Evolutionary conservation across 2,329 filamentous ascomycete genomes (phyloP).

Genomic region (Rhynchosporium secalis): DNA sequence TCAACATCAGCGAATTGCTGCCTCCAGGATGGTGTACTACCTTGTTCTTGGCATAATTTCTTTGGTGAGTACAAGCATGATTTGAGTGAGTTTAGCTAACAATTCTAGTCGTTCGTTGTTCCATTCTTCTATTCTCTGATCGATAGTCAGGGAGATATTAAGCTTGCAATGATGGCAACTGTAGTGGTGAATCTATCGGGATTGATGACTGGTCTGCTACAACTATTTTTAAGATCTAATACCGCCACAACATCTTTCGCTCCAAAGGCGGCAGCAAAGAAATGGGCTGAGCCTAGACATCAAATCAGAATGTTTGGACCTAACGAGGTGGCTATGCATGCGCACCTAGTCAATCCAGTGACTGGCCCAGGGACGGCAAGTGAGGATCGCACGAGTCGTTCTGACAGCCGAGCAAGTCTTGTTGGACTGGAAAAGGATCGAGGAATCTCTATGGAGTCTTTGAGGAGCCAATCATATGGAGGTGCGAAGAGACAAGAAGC

Average conservation of each 20-base stretch:
- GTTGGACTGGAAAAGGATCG: constrained; percentile 32
- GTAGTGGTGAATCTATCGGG: constrained; percentile 67
- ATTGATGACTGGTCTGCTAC: constrained; percentile 63
- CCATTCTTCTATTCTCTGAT: constrained; percentile 63
- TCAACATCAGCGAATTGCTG: constrained; percentile 59
- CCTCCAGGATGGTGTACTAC: constrained; percentile 71
- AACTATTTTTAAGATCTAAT: constrained; percentile 66
- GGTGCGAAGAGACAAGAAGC: constrained; percentile 24
- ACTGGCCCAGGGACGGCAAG: constrained; percentile 26
- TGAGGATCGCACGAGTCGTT: constrained; percentile 18
- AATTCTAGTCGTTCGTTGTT: constrained; percentile 54
- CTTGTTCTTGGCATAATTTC: constrained; percentile 54
- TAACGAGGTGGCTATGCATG: constrained; percentile 39
- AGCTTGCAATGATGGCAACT: constrained; percentile 62
- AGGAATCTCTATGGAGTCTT: constrained; percentile 30
- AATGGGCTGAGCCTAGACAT: constrained; percentile 50
- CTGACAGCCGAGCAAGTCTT: constrained; percentile 31
- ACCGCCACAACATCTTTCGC: constrained; percentile 56
- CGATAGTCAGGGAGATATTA: constrained; percentile 48
- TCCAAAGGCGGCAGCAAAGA: constrained; percentile 45
- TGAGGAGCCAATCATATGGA: constrained; percentile 21
- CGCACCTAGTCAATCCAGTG: constrained; percentile 36
- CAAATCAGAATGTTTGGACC: constrained; percentile 50
- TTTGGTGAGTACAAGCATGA: constrained; percentile 51
- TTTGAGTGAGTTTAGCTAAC: constrained; percentile 34